phyloP scores from a whole-genome alignment of 352 stramenopile species.

The Globisporangium alternatum region DNA sequence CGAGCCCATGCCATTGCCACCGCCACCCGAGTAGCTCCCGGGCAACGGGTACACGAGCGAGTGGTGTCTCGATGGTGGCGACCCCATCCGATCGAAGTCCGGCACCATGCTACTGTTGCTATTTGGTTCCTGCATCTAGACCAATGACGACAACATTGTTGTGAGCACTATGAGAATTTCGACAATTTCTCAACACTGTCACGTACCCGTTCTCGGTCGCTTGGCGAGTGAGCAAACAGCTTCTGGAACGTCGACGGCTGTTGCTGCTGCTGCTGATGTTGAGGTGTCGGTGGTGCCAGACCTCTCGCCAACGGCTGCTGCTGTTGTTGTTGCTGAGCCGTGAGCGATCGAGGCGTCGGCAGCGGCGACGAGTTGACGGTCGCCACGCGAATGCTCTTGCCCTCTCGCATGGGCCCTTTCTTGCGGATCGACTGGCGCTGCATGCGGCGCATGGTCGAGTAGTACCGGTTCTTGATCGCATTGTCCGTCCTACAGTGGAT shows the following conservation, averaged over 20 bases:
- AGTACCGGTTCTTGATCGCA: slow-evolving; percentile 91
- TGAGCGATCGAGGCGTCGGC: slow-evolving; percentile 19
- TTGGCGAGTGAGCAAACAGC: slow-evolving; percentile 39
- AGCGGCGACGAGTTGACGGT: slow-evolving; percentile 47
- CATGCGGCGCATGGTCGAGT: slow-evolving; percentile 90
- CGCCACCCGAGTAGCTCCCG: slow-evolving; percentile 20
- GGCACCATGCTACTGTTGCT: slow-evolving; percentile 14
- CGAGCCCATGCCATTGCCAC: slow-evolving; percentile 28
- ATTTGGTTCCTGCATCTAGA: slow-evolving; percentile 6
- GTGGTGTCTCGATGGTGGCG: slow-evolving; percentile 36
- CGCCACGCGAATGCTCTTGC: slow-evolving; percentile 76
- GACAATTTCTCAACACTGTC: slow-evolving; percentile 1
- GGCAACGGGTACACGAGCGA: slow-evolving; percentile 43
- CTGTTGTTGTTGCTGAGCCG: slow-evolving; percentile 16
- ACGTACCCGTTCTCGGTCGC: slow-evolving; percentile 40
- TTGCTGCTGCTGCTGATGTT: slow-evolving; percentile 29
- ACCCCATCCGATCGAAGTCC: slow-evolving; percentile 45
- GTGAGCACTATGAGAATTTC: neutral
- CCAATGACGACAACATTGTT: slow-evolving; percentile 4
- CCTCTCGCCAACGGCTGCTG: neutral
- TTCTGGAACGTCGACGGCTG: slow-evolving; percentile 54
- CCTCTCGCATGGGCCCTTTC: slow-evolving; percentile 77
- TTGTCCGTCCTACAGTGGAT: slow-evolving; percentile 70
- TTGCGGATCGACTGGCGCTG: slow-evolving; percentile 85
- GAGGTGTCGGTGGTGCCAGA: slow-evolving; percentile 21